phyloP scores from a whole-genome alignment of 116 monocot species.

The Posidonia oceanica region DNA sequence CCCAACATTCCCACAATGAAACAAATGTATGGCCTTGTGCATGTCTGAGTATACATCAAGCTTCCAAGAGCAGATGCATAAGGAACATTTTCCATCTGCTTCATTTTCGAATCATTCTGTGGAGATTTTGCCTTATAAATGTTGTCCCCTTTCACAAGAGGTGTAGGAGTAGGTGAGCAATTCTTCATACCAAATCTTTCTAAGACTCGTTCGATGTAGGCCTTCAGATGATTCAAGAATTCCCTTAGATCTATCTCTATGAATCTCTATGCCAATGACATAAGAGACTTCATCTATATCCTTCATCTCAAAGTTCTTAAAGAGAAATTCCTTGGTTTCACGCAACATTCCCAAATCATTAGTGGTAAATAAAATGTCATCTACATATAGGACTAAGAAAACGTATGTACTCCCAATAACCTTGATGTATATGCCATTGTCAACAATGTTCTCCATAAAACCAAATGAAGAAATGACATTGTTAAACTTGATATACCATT shows the following conservation, averaged over 20 bases:
- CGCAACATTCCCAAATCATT: constrained; percentile 4
- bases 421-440: constrained; percentile 6
- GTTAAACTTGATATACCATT: constrained; percentile 10
- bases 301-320: neutral
- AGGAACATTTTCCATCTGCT: constrained; percentile 4
- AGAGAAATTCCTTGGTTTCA: neutral
- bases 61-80: constrained; percentile 3
- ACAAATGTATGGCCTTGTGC: constrained; percentile 8
- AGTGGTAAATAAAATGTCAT: constrained; percentile 1
- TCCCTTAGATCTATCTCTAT: constrained; percentile 1
- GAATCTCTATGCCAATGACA: constrained; percentile 10
- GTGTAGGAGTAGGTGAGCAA: neutral
- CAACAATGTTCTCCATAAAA: neutral
- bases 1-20: constrained; percentile 9
- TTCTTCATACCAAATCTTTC: constrained; percentile 7
- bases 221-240: neutral
- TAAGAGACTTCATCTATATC: neutral
- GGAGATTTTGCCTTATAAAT: neutral
- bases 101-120: neutral
- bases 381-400: neutral
- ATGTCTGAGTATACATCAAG: constrained; percentile 8
- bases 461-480: neutral
- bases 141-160: neutral
- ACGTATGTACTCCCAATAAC: neutral
- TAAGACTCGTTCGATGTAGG: neutral